Evolutionary conservation across 257 asterid genomes (phyloP).

Genomic region (Ophiorrhiza pumila): DNA sequence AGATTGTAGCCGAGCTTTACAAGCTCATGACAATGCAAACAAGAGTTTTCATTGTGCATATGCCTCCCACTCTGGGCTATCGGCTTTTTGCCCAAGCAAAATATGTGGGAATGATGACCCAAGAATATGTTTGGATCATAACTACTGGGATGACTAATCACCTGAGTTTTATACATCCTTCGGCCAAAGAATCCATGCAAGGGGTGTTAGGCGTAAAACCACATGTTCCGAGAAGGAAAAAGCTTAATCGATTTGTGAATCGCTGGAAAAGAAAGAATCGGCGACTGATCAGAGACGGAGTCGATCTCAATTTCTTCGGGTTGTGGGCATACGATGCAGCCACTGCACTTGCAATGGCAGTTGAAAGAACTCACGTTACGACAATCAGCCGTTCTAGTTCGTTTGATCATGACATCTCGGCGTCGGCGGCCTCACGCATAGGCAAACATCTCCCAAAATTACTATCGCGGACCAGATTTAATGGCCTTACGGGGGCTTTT

Average conservation of each 20-base stretch:
- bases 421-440: conserved; percentile 11
- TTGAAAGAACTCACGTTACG: conserved; percentile 27
- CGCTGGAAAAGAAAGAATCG: conserved; percentile 10
- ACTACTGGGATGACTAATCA: conserved; percentile 30
- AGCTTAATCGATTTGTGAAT: conserved; percentile 11
- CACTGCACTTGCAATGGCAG: conserved; percentile 50
- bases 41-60: conserved; percentile 40
- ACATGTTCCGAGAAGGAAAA: conserved; percentile 18
- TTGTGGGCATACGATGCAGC: conserved; percentile 51
- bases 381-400: neutral
- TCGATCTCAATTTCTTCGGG: conserved; percentile 23
- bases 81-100: conserved; percentile 28
- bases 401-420: neutral
- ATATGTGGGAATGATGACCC: conserved; percentile 41
- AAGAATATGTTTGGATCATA: conserved; percentile 48
- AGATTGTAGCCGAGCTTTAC: conserved; percentile 28
- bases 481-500: conserved; percentile 43
- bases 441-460: conserved; percentile 31
- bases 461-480: conserved; percentile 23
- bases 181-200: conserved; percentile 37
- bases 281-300: conserved; percentile 10
- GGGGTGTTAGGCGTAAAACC: conserved; percentile 54
- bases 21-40: conserved; percentile 47
- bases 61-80: conserved; percentile 23
- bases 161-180: conserved; percentile 18